Percentiles rank a stretch among this genome's conserved stretches.
Conservation (phyloP, 352 stramenopile species). For the Phytophthora cajani region DNA sequence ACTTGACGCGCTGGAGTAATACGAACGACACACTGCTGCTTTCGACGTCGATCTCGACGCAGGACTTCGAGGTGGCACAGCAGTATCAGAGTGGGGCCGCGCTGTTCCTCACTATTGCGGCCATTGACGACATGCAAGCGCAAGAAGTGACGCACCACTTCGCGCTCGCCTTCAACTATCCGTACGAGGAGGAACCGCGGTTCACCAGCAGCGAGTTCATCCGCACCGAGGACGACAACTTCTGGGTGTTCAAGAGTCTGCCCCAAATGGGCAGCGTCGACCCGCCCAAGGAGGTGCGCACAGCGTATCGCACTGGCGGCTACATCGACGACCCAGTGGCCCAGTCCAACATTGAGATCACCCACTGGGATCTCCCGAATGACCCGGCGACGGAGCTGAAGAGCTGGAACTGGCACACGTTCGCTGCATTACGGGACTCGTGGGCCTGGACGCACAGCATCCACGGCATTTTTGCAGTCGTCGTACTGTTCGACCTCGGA, state of each 20-base stretch:
- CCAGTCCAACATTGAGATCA: constrained; percentile 50
- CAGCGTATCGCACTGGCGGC: constrained; percentile 34
- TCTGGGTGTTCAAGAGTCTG: constrained; percentile 27
- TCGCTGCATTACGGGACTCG: constrained; percentile 37
- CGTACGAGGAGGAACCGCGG: constrained; percentile 24
- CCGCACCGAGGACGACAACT: constrained; percentile 18
- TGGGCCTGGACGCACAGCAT: constrained; percentile 56
- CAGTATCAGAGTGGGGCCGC: constrained; percentile 32
- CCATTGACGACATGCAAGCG: constrained; percentile 31
- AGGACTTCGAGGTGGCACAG: constrained; percentile 33
- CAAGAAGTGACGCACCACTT: constrained; percentile 25
- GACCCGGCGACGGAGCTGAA: constrained; percentile 26
- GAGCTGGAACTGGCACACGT: constrained; percentile 29
- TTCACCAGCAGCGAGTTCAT: constrained; percentile 20
- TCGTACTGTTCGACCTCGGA: constrained; percentile 40
- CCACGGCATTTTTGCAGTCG: constrained; percentile 42
- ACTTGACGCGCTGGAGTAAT: constrained; percentile 18
- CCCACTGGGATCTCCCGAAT: constrained; percentile 27
- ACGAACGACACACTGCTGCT: constrained; percentile 23
- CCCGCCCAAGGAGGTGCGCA: constrained; percentile 29
- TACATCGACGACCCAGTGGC: constrained; percentile 41
- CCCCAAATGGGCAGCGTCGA: constrained; percentile 10
- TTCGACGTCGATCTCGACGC: constrained; percentile 19
- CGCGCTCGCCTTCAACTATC: constrained; percentile 31
- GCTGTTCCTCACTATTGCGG: constrained; percentile 16